Evolutionary conservation across 2,329 filamentous ascomycete species (phyloP).

Genomic region (Pseudophaeomoniella oleicola): DNA sequence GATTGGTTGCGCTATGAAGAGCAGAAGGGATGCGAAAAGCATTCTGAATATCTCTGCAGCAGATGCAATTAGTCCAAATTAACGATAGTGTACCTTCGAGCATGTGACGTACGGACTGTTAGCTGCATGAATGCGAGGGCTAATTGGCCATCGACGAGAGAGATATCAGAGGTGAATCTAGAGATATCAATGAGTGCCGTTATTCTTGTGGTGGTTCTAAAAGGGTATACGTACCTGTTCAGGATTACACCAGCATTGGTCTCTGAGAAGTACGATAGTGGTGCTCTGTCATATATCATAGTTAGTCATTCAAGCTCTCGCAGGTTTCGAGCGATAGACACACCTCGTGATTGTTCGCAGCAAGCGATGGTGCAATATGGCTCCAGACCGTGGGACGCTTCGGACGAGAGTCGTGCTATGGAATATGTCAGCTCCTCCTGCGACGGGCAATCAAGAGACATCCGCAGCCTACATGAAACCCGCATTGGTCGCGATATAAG

Average conservation of each 20-base stretch:
- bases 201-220: too few species aligned
- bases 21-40: conserved; percentile 19
- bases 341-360: neutral
- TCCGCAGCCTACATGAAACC: conserved; percentile 6
- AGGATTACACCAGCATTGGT: neutral
- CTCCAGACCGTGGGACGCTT: neutral
- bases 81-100: conserved; percentile 9
- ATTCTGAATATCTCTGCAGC: neutral
- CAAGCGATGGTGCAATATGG: neutral
- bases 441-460: conserved; percentile 1
- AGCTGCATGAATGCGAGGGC: conserved; percentile 11
- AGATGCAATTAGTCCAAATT: conserved; percentile 5
- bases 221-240: neutral
- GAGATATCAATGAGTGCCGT: too few species aligned
- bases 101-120: conserved; percentile 3
- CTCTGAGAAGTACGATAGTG: neutral
- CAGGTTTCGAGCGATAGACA: neutral
- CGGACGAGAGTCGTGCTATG: neutral
- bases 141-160: conserved; percentile 28
- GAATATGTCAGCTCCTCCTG: conserved; percentile 1
- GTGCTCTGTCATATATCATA: neutral
- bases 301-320: neutral
- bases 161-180: conserved; percentile 31
- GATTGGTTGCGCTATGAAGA: conserved; percentile 32
- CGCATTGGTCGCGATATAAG: conserved; percentile 13